Base-by-base conservation (phyloP, 371 early-diverging fungal genomes). In the Syncephalastrum sp. region DNA sequence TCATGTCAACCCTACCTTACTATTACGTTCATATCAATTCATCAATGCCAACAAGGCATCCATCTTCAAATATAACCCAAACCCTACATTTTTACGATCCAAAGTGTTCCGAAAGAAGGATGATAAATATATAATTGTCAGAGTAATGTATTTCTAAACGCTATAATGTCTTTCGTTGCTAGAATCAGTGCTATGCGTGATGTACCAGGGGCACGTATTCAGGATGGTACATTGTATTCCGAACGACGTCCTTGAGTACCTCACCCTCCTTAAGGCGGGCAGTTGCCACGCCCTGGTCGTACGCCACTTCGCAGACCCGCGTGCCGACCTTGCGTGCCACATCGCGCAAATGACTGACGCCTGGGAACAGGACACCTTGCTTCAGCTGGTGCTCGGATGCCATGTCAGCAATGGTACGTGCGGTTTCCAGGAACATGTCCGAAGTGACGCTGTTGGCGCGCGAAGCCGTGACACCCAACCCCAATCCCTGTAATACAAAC, bases 351-450 rank as follows among this genome's bases (percentile, higher is more conserved):
- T 77, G 68, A 17, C 58, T 61, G 1, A 84, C 82, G 45, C 82
- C 81, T 42, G 84, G 84, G 70, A 82, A 84, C 13, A 84, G 64
- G 25, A 76, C 61, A 50, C 84, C 84, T 57, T 73, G 68, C 75
- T 84, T 82, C 43, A 84, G 72, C 61, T 84, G 82, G 15, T 72
- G 69, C 38, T 80, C 79, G 10, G 74, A 64, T n/a, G 84, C 84
- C 72, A 84, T 71, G 43, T 82, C 76, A 29, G 85, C 85, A 64
- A 84, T 82, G 4, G 77, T 72, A 27, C 75, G 64, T 5, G 85
- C 85, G 3, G 85, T 79, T 60, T 84, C 83, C 56, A 84, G 60
- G 56, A 84, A 84, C 85, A 84, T 84, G 54, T 56, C 79, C 43
- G 79, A 64, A 0, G 83, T 82, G 8, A 84, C 85, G 13, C 73